Evolutionary conservation across 2,329 filamentous ascomycete species (phyloP), one percentile per base, ranked within the genome.

Genomic region (Orbilia blumenaviensis): DNA sequence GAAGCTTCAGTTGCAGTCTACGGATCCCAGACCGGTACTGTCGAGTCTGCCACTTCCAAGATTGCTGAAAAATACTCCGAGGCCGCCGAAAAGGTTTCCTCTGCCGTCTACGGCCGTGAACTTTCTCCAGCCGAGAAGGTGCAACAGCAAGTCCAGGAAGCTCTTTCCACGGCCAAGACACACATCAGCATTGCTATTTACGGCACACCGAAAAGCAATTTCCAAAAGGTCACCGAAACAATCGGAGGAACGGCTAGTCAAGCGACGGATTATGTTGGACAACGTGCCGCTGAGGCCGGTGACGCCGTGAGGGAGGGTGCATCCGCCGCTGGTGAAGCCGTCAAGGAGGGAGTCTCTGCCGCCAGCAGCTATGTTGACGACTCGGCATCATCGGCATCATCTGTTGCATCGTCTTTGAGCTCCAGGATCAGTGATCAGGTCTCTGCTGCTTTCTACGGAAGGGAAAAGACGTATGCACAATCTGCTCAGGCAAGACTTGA

Each of bases 1-100:
- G 88, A 88, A 48, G 88, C 88, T 0, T 89, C 87, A 62, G 85
- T 83, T 63, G 86, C 84, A 4, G 80, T 89, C 0, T 88, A 88
- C 78, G 87, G 87, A 12, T 85, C 83, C 0, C 82, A 85, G 0
- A 87, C 86, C 0, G 83, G 84, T 3, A 84, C 83, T 5, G 81
- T 84, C 44, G 85, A 86, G 38, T 83, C 83, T 14, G 84, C 82
- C 0, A 84, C 84, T 2, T 84, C 81, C 66, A 83, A 82, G 27
- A 85, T 84, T 2, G 85, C 85, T 3, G 86, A 85, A 64, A 86
- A 85, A 3, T 88, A 87, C 79, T 84, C 84, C 10, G 83, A 86
- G 21, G 88, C 86, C n/a, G 86, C 90, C 6, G 85, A 87, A 50
- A 88, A 87, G 46, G 88, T 87, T 0, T 88, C 86, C 50, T 81